Conservation (phyloP, 2,329 filamentous ascomycete species). For the Leptographium galeiforme region DNA sequence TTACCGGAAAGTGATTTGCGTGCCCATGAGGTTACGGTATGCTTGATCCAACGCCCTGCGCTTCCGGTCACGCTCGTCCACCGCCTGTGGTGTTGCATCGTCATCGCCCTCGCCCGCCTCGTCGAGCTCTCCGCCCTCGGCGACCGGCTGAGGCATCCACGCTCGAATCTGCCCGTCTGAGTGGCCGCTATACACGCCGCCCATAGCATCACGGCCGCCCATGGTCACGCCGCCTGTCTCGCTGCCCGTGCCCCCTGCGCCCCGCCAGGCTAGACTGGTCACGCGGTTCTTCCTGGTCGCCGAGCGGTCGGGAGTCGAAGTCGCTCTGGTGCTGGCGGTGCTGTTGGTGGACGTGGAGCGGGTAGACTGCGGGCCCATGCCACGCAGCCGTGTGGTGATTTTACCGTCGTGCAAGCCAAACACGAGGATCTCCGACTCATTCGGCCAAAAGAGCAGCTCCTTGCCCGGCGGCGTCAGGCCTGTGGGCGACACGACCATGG, state of each 20-base stretch:
- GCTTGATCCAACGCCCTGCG: conserved; percentile 68
- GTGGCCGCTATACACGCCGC: conserved; percentile 64
- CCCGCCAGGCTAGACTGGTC: conserved; percentile 62
- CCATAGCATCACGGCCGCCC: conserved; percentile 38
- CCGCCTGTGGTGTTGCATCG: conserved; percentile 27
- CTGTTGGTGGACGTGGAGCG: neutral
- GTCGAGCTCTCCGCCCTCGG: conserved; percentile 18
- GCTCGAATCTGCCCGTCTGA: conserved; percentile 70
- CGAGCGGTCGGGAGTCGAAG: conserved; percentile 11
- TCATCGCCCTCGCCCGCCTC: conserved; percentile 26
- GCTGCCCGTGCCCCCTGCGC: conserved; percentile 43
- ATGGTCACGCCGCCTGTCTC: conserved; percentile 43
- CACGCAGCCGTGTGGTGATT: conserved; percentile 56
- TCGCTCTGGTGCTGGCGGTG: conserved; percentile 6
- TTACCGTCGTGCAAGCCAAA: conserved; percentile 69
- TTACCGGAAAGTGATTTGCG: conserved; percentile 49
- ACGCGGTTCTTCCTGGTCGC: conserved; percentile 50
- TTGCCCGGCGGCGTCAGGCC: conserved; percentile 39
- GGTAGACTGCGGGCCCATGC: conserved; percentile 36
- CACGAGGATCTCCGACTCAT: conserved; percentile 64
- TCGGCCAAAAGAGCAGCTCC: conserved; percentile 69
- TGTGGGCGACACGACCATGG: conserved; percentile 50
- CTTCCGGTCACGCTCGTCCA: conserved; percentile 50
- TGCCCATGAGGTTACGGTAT: conserved; percentile 62
- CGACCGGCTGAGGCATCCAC: conserved; percentile 49